Conservation (phyloP, 441 rosid species). For the Brassica balearica region DNA sequence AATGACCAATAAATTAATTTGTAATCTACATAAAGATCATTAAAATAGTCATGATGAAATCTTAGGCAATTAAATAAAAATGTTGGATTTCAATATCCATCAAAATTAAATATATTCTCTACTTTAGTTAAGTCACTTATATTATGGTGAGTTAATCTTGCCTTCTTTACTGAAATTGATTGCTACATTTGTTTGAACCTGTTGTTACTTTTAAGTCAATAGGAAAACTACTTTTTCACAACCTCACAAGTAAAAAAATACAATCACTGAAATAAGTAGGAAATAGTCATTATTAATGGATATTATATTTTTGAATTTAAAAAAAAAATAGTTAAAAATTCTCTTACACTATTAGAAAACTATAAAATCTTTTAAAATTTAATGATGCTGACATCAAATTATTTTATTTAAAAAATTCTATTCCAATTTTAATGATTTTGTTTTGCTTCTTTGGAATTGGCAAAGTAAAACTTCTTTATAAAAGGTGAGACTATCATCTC, state of each 20-base stretch:
- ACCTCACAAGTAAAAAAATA: not conserved
- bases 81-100: not conserved
- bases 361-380: not conserved
- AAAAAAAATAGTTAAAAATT: not conserved
- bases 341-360: not conserved
- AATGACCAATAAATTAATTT: not conserved
- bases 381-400: not conserved
- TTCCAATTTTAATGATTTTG: not conserved
- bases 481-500: not conserved
- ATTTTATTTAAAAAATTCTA: not conserved
- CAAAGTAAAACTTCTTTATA: not conserved
- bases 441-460: not conserved
- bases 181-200: not conserved
- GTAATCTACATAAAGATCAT: not conserved
- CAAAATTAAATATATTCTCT: not conserved
- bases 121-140: not conserved
- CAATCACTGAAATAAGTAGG: not conserved
- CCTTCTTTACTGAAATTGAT: not conserved
- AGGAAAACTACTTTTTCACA: not conserved
- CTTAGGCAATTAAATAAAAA: constrained; percentile 2
- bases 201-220: not conserved
- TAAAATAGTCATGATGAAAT: not conserved
- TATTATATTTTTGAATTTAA: not conserved
- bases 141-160: not conserved
- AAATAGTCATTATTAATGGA: not conserved